These are phyloP conservation scores for Parathielavia hyrcaniae DNA, from an alignment of 495 filamentous ascomycete genomes.

Conservation along the genomic window DNA sequence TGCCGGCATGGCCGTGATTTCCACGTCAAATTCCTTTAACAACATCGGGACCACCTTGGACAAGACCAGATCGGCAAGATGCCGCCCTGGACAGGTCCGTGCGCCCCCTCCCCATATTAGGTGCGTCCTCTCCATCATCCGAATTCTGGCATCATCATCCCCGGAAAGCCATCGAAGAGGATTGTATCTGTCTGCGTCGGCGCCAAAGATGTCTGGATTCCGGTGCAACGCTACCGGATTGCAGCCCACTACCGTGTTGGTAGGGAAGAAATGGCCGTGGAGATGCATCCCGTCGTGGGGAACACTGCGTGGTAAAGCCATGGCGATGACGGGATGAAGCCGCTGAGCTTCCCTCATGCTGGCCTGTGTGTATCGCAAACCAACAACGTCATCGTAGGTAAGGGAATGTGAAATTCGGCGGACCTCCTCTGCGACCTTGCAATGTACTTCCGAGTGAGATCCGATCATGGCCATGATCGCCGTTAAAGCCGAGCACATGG, in stretches of 20 bases:
- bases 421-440: slow-evolving; percentile 27
- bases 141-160: slow-evolving; percentile 25
- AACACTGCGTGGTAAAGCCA: slow-evolving; percentile 53
- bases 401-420: not conserved
- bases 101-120: slow-evolving; percentile 59
- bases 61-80: slow-evolving; percentile 58
- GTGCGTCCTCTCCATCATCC: slow-evolving; percentile 42
- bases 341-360: slow-evolving; percentile 59
- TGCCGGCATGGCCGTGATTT: slow-evolving; percentile 24
- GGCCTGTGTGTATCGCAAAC: slow-evolving; percentile 51
- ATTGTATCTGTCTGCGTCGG: slow-evolving; percentile 45
- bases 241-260: slow-evolving; percentile 52
- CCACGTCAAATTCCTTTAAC: slow-evolving; percentile 51
- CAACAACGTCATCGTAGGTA: not conserved
- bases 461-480: slow-evolving; percentile 36
- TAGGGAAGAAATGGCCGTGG: slow-evolving; percentile 46
- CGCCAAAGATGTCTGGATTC: slow-evolving; percentile 49
- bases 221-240: slow-evolving; percentile 55
- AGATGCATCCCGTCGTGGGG: slow-evolving; percentile 45
- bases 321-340: slow-evolving; percentile 52
- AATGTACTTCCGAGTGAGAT: slow-evolving; percentile 22
- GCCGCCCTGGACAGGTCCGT: slow-evolving; percentile 61
- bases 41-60: slow-evolving; percentile 59
- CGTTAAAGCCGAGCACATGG: slow-evolving; percentile 42
- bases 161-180: slow-evolving; percentile 51